Evolutionary conservation across 2,329 filamentous ascomycete genomes (phyloP), one percentile per base, ranked within the genome.

Genomic region (Colletotrichum sp.): DNA sequence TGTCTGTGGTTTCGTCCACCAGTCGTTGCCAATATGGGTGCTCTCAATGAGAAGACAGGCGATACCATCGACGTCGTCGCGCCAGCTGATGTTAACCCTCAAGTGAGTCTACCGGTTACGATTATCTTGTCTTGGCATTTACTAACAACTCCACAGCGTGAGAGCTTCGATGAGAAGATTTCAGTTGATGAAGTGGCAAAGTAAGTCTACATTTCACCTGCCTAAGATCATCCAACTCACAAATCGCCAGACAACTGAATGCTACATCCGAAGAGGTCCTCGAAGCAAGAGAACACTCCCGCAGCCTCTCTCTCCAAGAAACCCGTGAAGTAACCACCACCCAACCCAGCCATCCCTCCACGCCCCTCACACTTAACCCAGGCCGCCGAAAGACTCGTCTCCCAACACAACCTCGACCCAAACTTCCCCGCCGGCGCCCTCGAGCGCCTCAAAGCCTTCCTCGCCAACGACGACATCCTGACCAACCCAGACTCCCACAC

Each of bases 391-490:
- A 55, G 15, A 8, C 78, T 88, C 9, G 77, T 88, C 21, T 78
- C 82, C 10, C 84, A 88, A 26, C 85, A 89, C 77, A 83, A 86
- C 55, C 81, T 84, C 32, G 88, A 89, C 69, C 87, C 87, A 39
- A 89, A 89, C 81, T 89, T 89, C 70, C 86, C 87, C 0, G 80
- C 83, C 30, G 76, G 81, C 8, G 82, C 87, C 44, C 80, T 89
- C 26, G 79, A 85, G 13, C 84, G 83, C 18, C 85, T 88, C n/a
- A 80, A 83, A 24, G 79, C 80, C 16, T 89, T 89, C 70, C 80
- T 89, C 15, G 78, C 81, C 74, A 74, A 72, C 39, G 55, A 16
- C 21, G 55, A 68, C 7, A 55, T 72, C 39, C 67, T 81, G 18
- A 73, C 79, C 21, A 77, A 79, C 26, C 81, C 80, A 3, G 80